Evolutionary conservation across 176 grass and related monocot genomes (phyloP).

Genomic region (Lolium multiflorum): DNA sequence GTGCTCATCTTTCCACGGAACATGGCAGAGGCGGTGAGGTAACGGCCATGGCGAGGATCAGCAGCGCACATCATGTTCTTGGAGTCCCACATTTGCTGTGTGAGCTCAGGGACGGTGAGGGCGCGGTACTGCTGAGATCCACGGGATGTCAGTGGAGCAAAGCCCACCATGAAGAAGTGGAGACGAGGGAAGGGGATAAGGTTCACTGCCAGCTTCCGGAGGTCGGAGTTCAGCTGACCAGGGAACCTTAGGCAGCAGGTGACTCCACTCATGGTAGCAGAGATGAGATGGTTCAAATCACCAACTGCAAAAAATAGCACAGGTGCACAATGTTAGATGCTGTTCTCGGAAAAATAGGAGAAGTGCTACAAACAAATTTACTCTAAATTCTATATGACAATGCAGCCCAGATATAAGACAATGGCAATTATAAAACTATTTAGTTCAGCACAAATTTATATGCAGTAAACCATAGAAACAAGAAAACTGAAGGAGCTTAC

Average conservation of each 20-base stretch:
- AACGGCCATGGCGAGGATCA: constrained; percentile 85
- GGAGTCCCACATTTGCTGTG: constrained; percentile 90
- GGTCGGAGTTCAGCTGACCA: constrained; percentile 79
- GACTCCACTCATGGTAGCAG: constrained; percentile 86
- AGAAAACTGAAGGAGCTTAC: background rate
- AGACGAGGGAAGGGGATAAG: constrained; percentile 83
- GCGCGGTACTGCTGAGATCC: constrained; percentile 88
- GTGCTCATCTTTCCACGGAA: constrained; percentile 96
- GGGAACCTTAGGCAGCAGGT: constrained; percentile 86
- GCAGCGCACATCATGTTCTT: constrained; percentile 97
- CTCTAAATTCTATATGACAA: background rate
- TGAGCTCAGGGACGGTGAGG: constrained; percentile 84
- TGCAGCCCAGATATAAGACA: background rate
- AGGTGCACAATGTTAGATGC: background rate
- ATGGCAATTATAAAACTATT: background rate
- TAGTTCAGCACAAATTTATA: background rate
- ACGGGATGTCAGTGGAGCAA: constrained; percentile 72
- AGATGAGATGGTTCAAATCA: constrained; percentile 87
- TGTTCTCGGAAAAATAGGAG: background rate
- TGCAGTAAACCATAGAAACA: background rate
- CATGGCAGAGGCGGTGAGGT: constrained; percentile 89
- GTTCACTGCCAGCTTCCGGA: constrained; percentile 79
- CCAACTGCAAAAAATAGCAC: constrained; percentile 67
- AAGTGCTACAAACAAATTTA: background rate
- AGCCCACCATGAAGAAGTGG: constrained; percentile 88